These are phyloP conservation scores for Ogataea angusta DNA, from an alignment of 805 yeast species.

Conservation along the genomic window DNA sequence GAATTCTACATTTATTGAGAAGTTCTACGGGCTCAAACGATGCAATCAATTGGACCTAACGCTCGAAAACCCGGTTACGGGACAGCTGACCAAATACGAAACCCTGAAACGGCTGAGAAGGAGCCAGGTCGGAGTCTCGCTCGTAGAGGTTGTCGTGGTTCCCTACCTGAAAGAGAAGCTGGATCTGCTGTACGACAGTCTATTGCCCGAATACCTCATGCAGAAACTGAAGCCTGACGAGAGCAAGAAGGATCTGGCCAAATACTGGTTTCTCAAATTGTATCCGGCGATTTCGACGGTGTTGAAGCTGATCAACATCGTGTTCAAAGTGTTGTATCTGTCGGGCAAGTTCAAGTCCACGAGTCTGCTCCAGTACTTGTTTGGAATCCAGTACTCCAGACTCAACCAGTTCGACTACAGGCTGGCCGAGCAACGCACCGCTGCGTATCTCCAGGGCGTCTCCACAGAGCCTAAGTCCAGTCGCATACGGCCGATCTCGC, in stretches of 20 bases:
- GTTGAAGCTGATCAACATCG: conserved; percentile 47
- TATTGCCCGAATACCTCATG: conserved; percentile 57
- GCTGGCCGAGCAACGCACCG: conserved; percentile 31
- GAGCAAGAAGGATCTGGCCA: conserved; percentile 21
- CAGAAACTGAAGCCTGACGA: conserved; percentile 38
- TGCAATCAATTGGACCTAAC: conserved; percentile 31
- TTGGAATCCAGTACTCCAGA: conserved; percentile 65
- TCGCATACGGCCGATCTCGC: conserved; percentile 41
- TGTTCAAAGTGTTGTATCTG: conserved; percentile 60
- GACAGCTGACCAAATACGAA: conserved; percentile 36
- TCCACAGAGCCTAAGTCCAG: conserved; percentile 18
- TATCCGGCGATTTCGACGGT: conserved; percentile 59
- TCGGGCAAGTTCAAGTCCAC: conserved; percentile 67
- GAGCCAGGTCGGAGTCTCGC: conserved; percentile 50
- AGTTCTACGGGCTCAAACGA: conserved; percentile 85
- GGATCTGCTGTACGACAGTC: conserved; percentile 57
- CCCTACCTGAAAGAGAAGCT: conserved; percentile 71
- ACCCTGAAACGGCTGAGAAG: conserved; percentile 48
- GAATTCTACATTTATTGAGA: conserved; percentile 88
- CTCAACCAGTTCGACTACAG: conserved; percentile 50
- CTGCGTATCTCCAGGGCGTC: conserved; percentile 10
- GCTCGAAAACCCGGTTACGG: conserved; percentile 8
- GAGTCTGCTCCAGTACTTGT: conserved; percentile 54
- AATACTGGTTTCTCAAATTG: conserved; percentile 46
- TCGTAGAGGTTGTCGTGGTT: conserved; percentile 58